Conservation (phyloP, 2,329 filamentous ascomycete species). For the Cryphonectria nitschkei region DNA sequence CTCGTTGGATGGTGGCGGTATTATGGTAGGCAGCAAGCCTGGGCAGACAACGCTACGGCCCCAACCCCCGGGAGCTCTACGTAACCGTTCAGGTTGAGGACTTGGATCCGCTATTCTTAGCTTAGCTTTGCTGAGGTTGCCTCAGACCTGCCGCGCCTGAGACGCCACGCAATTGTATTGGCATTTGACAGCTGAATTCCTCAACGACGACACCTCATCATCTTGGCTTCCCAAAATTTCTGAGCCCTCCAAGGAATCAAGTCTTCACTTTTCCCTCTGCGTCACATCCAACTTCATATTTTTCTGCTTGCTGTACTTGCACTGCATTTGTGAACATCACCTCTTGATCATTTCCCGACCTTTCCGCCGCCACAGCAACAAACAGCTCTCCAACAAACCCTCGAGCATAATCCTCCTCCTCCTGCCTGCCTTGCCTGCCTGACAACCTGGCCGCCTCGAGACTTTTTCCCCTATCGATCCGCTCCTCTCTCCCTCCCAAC, state of each 20-base stretch:
- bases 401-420: neutral
- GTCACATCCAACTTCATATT: neutral
- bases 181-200: neutral
- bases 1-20: neutral
- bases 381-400: neutral
- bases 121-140: constrained; percentile 10
- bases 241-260: neutral
- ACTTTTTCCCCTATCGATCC: neutral
- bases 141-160: constrained; percentile 18
- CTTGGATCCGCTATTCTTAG: constrained; percentile 15
- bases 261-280: neutral
- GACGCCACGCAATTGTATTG: constrained; percentile 18
- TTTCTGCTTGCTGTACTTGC: neutral
- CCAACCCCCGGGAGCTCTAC: neutral
- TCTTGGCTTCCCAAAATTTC: neutral
- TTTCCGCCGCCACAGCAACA: neutral
- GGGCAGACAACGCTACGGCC: too few relatives aligned
- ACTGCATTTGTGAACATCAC: neutral
- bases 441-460: neutral
- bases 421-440: neutral
- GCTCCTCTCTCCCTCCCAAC: constrained; percentile 21
- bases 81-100: neutral
- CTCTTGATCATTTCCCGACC: neutral
- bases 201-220: neutral
- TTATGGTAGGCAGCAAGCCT: neutral